Evolutionary conservation across 2,329 filamentous ascomycete species (phyloP).

Genomic region (Colletotrichum tropicicola): DNA sequence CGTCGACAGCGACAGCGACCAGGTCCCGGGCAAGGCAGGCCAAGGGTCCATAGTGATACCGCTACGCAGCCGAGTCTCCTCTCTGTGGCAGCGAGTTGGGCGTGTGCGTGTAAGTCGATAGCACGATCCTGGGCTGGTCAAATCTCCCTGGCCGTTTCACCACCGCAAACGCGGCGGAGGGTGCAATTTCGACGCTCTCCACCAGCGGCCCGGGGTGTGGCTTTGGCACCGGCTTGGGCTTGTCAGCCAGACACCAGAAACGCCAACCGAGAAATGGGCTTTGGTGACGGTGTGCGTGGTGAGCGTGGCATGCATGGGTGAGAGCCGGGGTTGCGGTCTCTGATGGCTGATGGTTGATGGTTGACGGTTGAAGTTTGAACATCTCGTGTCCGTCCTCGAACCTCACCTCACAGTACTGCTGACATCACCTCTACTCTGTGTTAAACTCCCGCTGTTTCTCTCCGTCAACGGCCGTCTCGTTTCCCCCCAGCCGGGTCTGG

Average conservation of each 20-base stretch:
- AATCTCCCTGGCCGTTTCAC: constrained; percentile 30
- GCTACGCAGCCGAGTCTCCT: neutral
- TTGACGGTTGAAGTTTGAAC: neutral
- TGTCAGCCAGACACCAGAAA: no score
- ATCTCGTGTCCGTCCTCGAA: neutral
- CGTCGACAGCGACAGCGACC: neutral
- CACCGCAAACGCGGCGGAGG: constrained; percentile 25
- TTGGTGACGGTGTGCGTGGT: no score
- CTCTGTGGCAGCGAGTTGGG: no score
- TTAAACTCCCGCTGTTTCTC: constrained; percentile 9
- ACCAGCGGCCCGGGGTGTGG: constrained; percentile 10
- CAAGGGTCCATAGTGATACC: constrained; percentile 1
- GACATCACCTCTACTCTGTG: neutral
- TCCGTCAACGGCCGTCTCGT: neutral
- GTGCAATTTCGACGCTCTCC: constrained; percentile 25
- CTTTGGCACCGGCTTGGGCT: neutral
- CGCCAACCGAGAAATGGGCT: no score
- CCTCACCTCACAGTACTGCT: neutral
- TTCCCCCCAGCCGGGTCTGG: neutral
- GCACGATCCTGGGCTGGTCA: constrained; percentile 21
- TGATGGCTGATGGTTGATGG: no score
- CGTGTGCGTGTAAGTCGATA: no score
- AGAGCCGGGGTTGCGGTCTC: no score
- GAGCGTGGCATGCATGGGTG: no score
- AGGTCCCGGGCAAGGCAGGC: neutral